Percentiles rank a stretch among this genome's conserved stretches.
phyloP scores from a whole-genome alignment of 495 filamentous ascomycete species.

The Patellaria atrata region DNA sequence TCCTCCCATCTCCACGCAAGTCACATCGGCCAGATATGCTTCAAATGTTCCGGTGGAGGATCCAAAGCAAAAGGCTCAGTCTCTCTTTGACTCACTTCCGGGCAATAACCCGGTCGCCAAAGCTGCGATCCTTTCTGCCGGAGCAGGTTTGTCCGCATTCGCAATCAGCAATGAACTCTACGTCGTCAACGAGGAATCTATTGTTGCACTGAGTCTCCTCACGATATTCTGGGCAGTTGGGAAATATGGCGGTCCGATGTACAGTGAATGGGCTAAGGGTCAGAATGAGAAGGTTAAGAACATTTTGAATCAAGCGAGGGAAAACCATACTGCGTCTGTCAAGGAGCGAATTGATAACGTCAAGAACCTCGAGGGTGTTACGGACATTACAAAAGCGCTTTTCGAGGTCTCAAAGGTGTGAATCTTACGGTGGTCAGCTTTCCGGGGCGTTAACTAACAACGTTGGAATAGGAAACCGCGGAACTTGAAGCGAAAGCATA shows the following conservation, averaged over 20 bases:
- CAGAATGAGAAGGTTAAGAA: constrained; percentile 79
- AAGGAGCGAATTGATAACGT: constrained; percentile 86
- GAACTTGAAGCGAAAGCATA: constrained; percentile 87
- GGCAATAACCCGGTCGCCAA: constrained; percentile 46
- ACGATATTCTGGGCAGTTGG: constrained; percentile 78
- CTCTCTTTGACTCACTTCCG: constrained; percentile 70
- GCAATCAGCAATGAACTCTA: constrained; percentile 99
- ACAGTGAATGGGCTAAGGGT: constrained; percentile 77
- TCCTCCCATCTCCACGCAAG: constrained; percentile 52
- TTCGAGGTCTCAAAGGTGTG: constrained; percentile 95
- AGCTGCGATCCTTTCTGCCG: constrained; percentile 87
- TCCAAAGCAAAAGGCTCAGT: constrained; percentile 88
- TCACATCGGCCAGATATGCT: constrained; percentile 48
- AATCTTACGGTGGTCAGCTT: neutral
- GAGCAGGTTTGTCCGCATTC: constrained; percentile 77
- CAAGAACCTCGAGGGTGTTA: constrained; percentile 77
- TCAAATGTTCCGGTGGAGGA: constrained; percentile 71
- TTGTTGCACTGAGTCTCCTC: constrained; percentile 77
- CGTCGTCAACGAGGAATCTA: constrained; percentile 94
- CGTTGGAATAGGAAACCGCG: constrained; percentile 70
- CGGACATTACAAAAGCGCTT: constrained; percentile 89
- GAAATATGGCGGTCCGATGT: constrained; percentile 84
- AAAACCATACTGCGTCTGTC: constrained; percentile 89
- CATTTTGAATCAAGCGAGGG: constrained; percentile 83
- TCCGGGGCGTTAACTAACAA: constrained; percentile 10